These are phyloP conservation scores for Calonectria naviculata DNA, from an alignment of 2,329 filamentous ascomycete species.

Conservation along the genomic window DNA sequence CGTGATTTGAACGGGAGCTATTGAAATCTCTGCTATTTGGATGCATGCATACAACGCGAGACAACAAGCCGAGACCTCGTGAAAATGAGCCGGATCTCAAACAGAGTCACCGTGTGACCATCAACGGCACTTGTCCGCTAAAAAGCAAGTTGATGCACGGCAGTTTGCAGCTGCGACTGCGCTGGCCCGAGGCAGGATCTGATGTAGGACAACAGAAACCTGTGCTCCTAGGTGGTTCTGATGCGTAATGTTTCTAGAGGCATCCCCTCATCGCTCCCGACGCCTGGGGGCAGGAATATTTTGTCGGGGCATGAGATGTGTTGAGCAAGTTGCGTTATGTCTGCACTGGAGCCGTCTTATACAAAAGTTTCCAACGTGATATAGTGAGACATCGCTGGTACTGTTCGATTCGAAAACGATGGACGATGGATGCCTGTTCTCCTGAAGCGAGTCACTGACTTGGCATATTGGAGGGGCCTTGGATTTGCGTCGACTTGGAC, in stretches of 20 bases:
- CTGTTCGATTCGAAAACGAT: background rate
- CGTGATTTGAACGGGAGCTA: background rate
- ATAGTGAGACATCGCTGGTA: background rate
- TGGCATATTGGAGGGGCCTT: background rate
- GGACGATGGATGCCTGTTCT: background rate
- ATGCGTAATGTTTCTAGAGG: slow-evolving; percentile 6
- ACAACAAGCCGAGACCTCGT: slow-evolving; percentile 12
- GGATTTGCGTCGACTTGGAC: background rate
- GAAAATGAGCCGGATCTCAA: slow-evolving; percentile 25
- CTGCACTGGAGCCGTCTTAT: background rate
- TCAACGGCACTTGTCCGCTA: background rate
- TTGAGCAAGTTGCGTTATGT: background rate
- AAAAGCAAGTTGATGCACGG: background rate
- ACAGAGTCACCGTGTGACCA: slow-evolving; percentile 35
- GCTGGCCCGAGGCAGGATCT: slow-evolving; percentile 14
- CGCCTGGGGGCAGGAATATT: background rate
- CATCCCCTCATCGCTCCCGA: background rate
- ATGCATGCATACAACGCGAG: slow-evolving; percentile 12
- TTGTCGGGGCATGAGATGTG: background rate
- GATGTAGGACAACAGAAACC: slow-evolving; percentile 29
- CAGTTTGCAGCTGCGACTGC: slow-evolving; percentile 1
- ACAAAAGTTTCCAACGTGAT: background rate
- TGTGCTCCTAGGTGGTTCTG: slow-evolving; percentile 21
- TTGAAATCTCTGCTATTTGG: slow-evolving; percentile 3
- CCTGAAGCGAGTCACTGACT: background rate